These are phyloP conservation scores for Fusarium neocosmosporiellum DNA, from an alignment of 2,329 filamentous ascomycete species.

Conservation along the genomic window DNA sequence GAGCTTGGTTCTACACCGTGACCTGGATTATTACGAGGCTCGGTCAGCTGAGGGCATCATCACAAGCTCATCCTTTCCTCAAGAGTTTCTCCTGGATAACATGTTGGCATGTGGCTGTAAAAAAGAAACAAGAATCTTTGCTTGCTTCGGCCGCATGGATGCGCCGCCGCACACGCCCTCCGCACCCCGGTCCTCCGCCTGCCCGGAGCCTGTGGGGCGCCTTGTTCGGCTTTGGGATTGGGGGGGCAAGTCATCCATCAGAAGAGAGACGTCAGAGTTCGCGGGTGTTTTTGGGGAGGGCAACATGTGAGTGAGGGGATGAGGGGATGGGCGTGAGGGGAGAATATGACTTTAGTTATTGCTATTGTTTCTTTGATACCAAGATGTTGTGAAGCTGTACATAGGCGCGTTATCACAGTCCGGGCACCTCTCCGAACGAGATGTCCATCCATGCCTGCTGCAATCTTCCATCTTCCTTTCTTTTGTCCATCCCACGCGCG, in stretches of 20 bases:
- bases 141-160: constrained; percentile 42
- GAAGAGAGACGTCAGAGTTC: constrained; percentile 26
- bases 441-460: not conserved
- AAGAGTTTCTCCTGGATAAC: not conserved
- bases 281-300: not conserved
- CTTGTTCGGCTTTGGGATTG: not conserved
- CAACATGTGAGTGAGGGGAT: constrained; percentile 1
- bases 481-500: not conserved
- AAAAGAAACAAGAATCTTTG: not conserved
- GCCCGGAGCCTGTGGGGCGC: constrained; percentile 39
- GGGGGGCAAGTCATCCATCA: constrained; percentile 6
- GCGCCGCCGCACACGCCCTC: constrained; percentile 8
- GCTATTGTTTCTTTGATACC: not conserved
- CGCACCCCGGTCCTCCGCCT: constrained; percentile 42
- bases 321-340: constrained; percentile 21
- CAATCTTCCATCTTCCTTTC: not conserved
- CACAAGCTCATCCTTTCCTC: not conserved
- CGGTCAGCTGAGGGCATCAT: not conserved
- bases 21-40: not conserved
- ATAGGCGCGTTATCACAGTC: not conserved
- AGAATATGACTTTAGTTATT: not conserved
- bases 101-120: not conserved
- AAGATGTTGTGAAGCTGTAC: not conserved
- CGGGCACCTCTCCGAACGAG: not conserved
- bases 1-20: constrained; percentile 1